Base-by-base conservation (phyloP, 345 rosid genomes). In the Pelargonium nanum region DNA sequence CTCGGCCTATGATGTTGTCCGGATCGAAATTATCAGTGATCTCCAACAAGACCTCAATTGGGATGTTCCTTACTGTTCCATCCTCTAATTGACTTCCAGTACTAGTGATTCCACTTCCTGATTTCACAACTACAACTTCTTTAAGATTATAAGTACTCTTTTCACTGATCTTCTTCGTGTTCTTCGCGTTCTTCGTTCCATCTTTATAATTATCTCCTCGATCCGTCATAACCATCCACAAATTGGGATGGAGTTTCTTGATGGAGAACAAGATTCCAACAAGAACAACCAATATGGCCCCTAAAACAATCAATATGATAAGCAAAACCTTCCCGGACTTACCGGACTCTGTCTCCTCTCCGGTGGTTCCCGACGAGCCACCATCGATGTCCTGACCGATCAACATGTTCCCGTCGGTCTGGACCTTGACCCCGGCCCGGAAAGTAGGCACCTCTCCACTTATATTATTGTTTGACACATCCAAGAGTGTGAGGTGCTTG, bases 391-490 rank as follows among this genome's bases (percentile, higher is more conserved):
- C 30, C 24, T 72, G 72, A 48, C 85, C 88, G 2, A 85, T 62
- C 24, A 68, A 64, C 62, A 68, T 12, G 65, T 88, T 88, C 7
- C 96, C 96, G 0, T 83, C 74, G 7, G 72, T 62, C 5, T 4
- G 50, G 32, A 85, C 63, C 74, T 78, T 84, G 52, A 88, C 85
- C 0, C 60, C 23, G 4, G 52, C 4, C 0, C 80, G 60, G 58
- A 88, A 85, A 51, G 50, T 20, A 0, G 90, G 95, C 24, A 83
- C 56, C 3, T 28, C 59, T 4, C 96, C 92, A 0, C 51, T 68
- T 58, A 91, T 86, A 65, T 91, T 84, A 70, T 91, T 91, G 65
- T 88, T 88, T 0, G 96, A 77, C 10, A 92, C 82, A 70, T 89
- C 85, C 63, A 92, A 65, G 40, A 55, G 13, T 67, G 66, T 69